Base-by-base conservation (phyloP, 345 rosid species). In the Brassica nigra region DNA sequence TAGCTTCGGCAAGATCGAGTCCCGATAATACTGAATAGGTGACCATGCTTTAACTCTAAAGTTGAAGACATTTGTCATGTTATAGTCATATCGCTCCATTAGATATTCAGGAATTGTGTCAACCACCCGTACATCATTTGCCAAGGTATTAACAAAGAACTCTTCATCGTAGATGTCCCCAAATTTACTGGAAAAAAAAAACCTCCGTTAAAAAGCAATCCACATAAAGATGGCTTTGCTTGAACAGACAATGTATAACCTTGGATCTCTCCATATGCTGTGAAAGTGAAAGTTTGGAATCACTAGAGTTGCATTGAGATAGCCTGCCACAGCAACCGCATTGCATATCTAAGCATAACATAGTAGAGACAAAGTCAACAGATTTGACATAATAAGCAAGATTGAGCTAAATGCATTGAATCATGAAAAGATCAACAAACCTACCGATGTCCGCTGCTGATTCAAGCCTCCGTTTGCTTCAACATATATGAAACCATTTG, bases 281-380 rank as follows among this genome's bases (percentile, higher is more conserved):
- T 96, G 99, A 83, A 67, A 93, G 84, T 96, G 99, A 81, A 96
- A 96, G 82, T 87, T 89, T 72, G 99, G 99, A 74, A 93, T 89
- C 16, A 96, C 76, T 76, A 96, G 92, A 20, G 99, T 96, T 16
- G 99, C 99, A 86, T 96, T 96, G 68, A 96, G 97, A 85, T 87
- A 90, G 84, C 98, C 99, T 3, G 99, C 99, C 84, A 96, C 97
- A 80, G 99, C 95, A 83, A 92, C 99, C 63, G 97, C 98, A 89
- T 96, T 93, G 90, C 99, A 92, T 89, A 93, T 93, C 99, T 96
- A 86, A 80, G 70, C 78, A 85, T 31, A 84, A 86, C 71, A 70
- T 78, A 55, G 61, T 66, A 75, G 71, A 70, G 61, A 79, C 33
- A 78, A 47, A 81, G 80, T 80, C 66, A 75, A 76, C 59, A 79